Evolutionary conservation across 1,284 basidiomycete species (phyloP).

Genomic region (Cutaneotrichosporon curvatum): DNA sequence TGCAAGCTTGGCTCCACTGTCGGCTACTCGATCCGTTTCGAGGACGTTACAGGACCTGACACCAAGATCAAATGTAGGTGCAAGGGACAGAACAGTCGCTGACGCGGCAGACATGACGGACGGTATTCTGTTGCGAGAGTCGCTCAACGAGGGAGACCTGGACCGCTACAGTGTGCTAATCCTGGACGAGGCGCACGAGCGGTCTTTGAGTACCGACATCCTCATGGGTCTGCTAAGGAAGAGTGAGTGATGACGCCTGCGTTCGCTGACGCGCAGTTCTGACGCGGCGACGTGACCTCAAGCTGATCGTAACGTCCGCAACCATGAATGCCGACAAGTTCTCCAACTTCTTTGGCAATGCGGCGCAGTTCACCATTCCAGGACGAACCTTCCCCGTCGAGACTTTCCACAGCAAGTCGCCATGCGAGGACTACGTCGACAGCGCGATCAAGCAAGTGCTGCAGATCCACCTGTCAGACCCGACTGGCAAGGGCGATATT

Average conservation of each 20-base stretch:
- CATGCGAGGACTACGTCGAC: conserved; percentile 98
- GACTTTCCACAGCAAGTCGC: conserved; percentile 88
- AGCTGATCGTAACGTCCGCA: conserved; percentile 94
- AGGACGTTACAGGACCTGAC: conserved; percentile 85
- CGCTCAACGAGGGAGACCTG: conserved; percentile 88
- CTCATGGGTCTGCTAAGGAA: conserved; percentile 92
- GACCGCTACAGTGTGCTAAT: conserved; percentile 94
- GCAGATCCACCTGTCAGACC: conserved; percentile 88
- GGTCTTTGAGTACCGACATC: conserved; percentile 91
- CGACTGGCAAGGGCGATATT: conserved; percentile 73
- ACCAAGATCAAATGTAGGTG: conserved; percentile 88
- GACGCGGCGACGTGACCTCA: conserved; percentile 81
- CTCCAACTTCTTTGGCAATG: conserved; percentile 87
- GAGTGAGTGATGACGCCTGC: conserved; percentile 53
- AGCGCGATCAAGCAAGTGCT: conserved; percentile 95
- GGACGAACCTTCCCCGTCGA: conserved; percentile 99
- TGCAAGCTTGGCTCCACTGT: conserved; percentile 81
- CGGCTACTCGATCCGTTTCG: conserved; percentile 95
- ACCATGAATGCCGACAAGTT: conserved; percentile 99
- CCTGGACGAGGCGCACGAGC: conserved; percentile 93
- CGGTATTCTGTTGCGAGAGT: conserved; percentile 90
- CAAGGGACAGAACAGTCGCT: background rate
- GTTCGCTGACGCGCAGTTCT: conserved; percentile 56
- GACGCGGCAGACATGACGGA: conserved; percentile 81
- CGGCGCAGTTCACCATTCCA: conserved; percentile 92